Evolutionary conservation across 805 yeast genomes (phyloP), one percentile per base, ranked within the genome.

Genomic region (Ogataea pignaliae): DNA sequence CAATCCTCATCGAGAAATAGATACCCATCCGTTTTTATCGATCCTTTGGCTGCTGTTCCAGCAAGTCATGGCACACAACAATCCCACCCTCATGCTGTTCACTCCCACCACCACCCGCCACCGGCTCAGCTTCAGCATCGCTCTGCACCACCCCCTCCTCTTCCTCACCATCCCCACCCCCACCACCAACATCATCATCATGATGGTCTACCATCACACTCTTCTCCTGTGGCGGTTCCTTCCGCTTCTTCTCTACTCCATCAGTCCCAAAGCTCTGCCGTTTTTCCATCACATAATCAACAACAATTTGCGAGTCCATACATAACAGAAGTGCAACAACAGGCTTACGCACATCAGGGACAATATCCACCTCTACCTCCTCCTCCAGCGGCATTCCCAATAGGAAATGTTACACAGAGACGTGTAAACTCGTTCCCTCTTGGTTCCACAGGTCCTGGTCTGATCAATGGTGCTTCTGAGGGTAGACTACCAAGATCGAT

Each of bases 21-120:
- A 48, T 65, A 69, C 43, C 79, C 79, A 3, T 74, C 79, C 10
- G 60, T 75, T 33, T 64, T 72, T 30, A 61, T 66, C 42, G 81
- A 76, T 49, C 81, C 81, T 1, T 63, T 75, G 43, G 75, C 76
- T 2, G 71, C 76, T 1, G 67, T 56, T 3, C 72, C 73, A 12
- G 50, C 55, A 14, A 14, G 15, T 33, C 34, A 21, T 11, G 38
- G 21, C 13, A 34, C 29, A 29, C 39, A 32, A 36, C 45, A 17
- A 30, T 44, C 34, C 44, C 47, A n/a, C 26, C 33, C 14, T 5
- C 14, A n/a, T 30, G 10, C 14, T 17, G n/a, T n/a, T n/a, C n/a
- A n/a, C n/a, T n/a, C n/a, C n/a, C 42, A 31, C 3, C 4, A 15
- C 14, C 42, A 28, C 36, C 31, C 42, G n/a, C 41, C 36, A 40